Conservation (phyloP, 768 basidiomycete genomes). For the Mycena rosella region DNA sequence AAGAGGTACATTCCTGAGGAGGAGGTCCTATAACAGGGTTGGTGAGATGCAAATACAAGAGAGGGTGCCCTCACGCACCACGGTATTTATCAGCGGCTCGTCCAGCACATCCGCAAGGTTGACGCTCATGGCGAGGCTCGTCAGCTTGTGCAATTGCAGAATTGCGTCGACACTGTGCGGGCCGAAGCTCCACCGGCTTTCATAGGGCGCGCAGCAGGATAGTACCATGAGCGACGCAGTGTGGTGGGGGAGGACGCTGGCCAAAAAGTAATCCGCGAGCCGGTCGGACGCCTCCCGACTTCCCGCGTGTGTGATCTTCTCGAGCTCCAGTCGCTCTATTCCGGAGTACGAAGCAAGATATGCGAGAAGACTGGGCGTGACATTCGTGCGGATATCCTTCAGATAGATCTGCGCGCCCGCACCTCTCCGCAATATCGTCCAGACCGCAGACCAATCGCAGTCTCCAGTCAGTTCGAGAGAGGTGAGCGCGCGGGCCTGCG, state of each 20-base stretch:
- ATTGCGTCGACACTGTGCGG: background rate
- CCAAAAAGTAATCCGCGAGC: background rate
- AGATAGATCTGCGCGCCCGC: background rate
- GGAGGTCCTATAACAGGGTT: too few relatives aligned
- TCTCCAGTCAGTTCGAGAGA: background rate
- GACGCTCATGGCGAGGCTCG: background rate
- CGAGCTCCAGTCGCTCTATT: background rate
- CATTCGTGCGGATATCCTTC: background rate
- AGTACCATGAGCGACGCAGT: background rate
- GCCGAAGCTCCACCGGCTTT: background rate
- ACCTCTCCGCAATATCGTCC: background rate
- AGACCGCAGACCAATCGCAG: background rate
- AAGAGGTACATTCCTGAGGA: too few relatives aligned
- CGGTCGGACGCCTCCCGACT: background rate
- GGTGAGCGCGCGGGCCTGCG: background rate
- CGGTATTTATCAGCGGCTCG: background rate
- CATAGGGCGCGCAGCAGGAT: background rate
- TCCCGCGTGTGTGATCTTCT: too few relatives aligned
- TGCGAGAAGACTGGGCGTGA: background rate
- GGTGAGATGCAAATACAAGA: too few relatives aligned
- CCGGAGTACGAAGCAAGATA: background rate
- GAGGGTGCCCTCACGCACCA: background rate
- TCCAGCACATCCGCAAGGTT: background rate
- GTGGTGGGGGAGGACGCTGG: background rate
- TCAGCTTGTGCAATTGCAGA: background rate